These are phyloP conservation scores for Colletotrichum aenigma DNA, from an alignment of 2,329 filamentous ascomycete genomes.

Conservation along the genomic window DNA sequence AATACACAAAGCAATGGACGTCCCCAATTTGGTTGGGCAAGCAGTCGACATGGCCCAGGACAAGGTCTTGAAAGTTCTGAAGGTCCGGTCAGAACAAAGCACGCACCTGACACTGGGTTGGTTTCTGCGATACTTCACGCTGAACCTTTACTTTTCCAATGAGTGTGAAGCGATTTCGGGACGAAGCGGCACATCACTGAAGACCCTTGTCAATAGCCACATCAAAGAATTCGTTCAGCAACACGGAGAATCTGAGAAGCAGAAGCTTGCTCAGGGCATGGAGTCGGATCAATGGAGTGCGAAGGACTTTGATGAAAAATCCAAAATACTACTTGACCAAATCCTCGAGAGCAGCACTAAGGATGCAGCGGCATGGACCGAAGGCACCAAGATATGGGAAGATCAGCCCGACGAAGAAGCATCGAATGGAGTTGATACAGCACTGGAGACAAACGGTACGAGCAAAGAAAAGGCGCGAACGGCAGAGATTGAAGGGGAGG, in stretches of 20 bases:
- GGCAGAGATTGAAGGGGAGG: slow-evolving; percentile 83
- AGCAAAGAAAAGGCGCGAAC: slow-evolving; percentile 70
- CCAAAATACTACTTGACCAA: slow-evolving; percentile 63
- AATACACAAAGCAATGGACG: slow-evolving; percentile 76
- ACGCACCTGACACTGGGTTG: slow-evolving; percentile 68
- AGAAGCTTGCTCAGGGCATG: slow-evolving; percentile 76
- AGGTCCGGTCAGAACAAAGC: slow-evolving; percentile 77
- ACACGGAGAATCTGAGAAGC: slow-evolving; percentile 74
- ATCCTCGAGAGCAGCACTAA: slow-evolving; percentile 74
- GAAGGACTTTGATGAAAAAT: slow-evolving; percentile 72
- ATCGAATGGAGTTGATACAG: slow-evolving; percentile 24
- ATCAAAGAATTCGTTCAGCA: slow-evolving; percentile 80
- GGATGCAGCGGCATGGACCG: slow-evolving; percentile 71
- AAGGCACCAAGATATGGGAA: slow-evolving; percentile 63
- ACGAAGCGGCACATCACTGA: slow-evolving; percentile 74
- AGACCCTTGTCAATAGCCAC: slow-evolving; percentile 80
- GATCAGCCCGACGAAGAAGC: slow-evolving; percentile 20
- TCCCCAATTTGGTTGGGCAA: slow-evolving; percentile 78
- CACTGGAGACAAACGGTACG: slow-evolving; percentile 51
- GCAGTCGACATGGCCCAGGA: slow-evolving; percentile 83
- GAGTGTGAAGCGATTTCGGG: slow-evolving; percentile 87
- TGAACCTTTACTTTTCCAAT: slow-evolving; percentile 83
- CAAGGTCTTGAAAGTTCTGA: slow-evolving; percentile 75
- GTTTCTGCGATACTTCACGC: slow-evolving; percentile 81
- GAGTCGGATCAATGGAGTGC: slow-evolving; percentile 82